Base-by-base conservation (phyloP, 2,329 filamentous ascomycete genomes). In the Apiospora aurea region DNA sequence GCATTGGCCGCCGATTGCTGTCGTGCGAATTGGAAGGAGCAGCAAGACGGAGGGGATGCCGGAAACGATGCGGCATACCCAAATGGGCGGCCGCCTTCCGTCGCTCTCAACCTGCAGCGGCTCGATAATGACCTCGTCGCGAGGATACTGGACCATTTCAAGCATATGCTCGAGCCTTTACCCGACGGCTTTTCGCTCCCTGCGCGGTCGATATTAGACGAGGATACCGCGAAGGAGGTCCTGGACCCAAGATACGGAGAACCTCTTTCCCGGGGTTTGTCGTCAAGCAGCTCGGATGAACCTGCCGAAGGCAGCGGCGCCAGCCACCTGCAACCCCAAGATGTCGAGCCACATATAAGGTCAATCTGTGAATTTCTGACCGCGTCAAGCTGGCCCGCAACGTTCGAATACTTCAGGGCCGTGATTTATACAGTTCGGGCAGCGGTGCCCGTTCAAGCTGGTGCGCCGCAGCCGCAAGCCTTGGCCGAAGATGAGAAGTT, bases 1-100 rank as follows among this genome's bases (percentile, higher is more conserved):
- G 86, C 88, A 67, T 83, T 93, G 57, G 85, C 90, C 47, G 89
- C 90, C 77, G 90, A 92, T 77, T 93, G 91, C 78, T 92, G 90
- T 75, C 85, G 87, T 69, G 86, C 87, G 70, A 87, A 91, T 78
- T 92, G 90, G 90, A 74, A 76, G 26, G 73, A 46, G 64, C 57
- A 64, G 21, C 34, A 64, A 64, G 71, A 77, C 16, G 74, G 77
- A 61, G 75, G 71, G 26, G 70, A 73, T n/a, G 70, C 66, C 38
- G 67, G 21, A 34, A 69, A 38, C 29, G 67, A 69, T 11, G 26
- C 69, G 5, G 67, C 46, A 41, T 47, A 71, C 44, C 71, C 67
- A 7, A 72, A 70, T 34, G 72, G 70, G 16, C 68, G 29, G 16
- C 51, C 61, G 34, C 51, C 61, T 51, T 49, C 71, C 43, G 64